These are phyloP conservation scores for Pyrenophora tritici-repentis DNA, from an alignment of 2,329 filamentous ascomycete genomes.

Conservation along the genomic window DNA sequence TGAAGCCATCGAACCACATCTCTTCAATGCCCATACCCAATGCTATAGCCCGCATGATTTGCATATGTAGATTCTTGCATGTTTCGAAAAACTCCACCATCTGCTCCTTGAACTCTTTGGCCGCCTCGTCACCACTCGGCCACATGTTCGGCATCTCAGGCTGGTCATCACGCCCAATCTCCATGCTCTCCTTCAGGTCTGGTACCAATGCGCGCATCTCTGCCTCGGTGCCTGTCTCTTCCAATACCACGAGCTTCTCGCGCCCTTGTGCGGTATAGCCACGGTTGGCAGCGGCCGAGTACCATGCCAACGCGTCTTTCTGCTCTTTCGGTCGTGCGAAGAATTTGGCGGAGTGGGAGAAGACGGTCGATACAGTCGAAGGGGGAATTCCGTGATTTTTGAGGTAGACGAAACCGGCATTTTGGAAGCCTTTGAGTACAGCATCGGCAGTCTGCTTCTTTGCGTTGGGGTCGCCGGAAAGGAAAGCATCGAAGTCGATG, in stretches of 20 bases:
- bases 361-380: constrained; percentile 64
- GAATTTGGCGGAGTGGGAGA: constrained; percentile 53
- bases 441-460: constrained; percentile 70
- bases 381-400: constrained; percentile 74
- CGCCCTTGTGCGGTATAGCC: constrained; percentile 55
- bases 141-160: constrained; percentile 74
- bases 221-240: constrained; percentile 44
- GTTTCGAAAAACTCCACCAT: constrained; percentile 77
- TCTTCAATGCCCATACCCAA: constrained; percentile 76
- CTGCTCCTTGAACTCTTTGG: constrained; percentile 66
- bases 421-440: constrained; percentile 80
- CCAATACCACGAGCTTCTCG: constrained; percentile 48
- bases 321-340: constrained; percentile 46
- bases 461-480: constrained; percentile 63
- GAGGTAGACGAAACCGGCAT: constrained; percentile 87
- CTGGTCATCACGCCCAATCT: constrained; percentile 66
- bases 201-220: constrained; percentile 43
- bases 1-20: constrained; percentile 75
- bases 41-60: constrained; percentile 84
- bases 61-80: constrained; percentile 74
- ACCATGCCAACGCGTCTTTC: constrained; percentile 49
- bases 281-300: constrained; percentile 54
- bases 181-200: constrained; percentile 63
- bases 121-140: constrained; percentile 64
- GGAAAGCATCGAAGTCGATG: constrained; percentile 78